Base-by-base conservation (phyloP, 176 grass and related monocot species). In the Triticum urartu region DNA sequence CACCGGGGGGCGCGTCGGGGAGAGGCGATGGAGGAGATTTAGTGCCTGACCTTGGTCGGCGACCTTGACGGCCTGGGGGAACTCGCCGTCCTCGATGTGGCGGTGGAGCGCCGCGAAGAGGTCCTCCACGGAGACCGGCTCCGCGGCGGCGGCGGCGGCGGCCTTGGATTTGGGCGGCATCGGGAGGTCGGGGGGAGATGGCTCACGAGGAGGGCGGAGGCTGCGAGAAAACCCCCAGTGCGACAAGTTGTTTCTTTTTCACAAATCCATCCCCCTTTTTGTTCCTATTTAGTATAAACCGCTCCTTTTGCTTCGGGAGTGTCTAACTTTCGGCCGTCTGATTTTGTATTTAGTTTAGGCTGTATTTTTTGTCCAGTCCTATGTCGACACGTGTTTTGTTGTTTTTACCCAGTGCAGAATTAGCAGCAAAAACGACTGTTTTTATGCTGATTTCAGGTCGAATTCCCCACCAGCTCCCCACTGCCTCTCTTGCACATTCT, bases 141-240 rank as follows among this genome's bases (percentile, higher is more conserved):
- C 85, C 68, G 88, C 47, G 43, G 86, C 83, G 48, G 83, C 79
- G 69, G 85, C 82, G 6, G 90, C 87, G 12, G 85, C 91, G 83
- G 85, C 87, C 77, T 86, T 92, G 52, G 91, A 78, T 70, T 93
- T 97, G 22, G 95, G 93, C 79, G 97, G 88, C 97, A 92, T 92
- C 74, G 24, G 52, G 69, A 66, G 14, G 81, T 59, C 50, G 15
- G 6, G 35, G 70, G 48, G 64, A 60, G 58, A 64, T 21, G 26
- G 72, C 63, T 68, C 25, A 77, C 54, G 20, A 40, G 33, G 20
- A 40, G 33, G 56, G 77, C 21, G 56, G 56, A 79, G 56, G 77
- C 34, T 39, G 77, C 76, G 21, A 62, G 75, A 59, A 59, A 36
- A 70, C 8, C 2, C 45, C 15, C 2, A 28, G 74, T 21, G 32